Evolutionary conservation across 2,329 filamentous ascomycete genomes (phyloP).

Genomic region (Botrytis aclada): DNA sequence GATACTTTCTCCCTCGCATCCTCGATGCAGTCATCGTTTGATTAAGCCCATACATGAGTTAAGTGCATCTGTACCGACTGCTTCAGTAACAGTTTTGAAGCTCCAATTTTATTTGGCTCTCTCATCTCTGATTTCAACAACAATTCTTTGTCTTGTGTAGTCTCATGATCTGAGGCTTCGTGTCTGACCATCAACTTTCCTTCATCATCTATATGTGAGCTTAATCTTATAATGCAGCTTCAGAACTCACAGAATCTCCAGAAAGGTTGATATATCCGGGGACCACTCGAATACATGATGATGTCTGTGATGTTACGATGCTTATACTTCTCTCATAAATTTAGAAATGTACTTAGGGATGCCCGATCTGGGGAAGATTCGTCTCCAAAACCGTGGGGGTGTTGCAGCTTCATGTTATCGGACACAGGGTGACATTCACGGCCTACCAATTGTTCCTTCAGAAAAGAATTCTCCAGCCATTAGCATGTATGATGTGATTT

Average conservation of each 20-base stretch:
- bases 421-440: background rate
- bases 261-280: no score
- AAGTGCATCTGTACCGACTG: background rate
- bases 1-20: background rate
- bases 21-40: background rate
- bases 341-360: background rate
- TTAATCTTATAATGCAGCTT: background rate
- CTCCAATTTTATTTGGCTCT: background rate
- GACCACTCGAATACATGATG: background rate
- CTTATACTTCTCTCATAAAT: background rate
- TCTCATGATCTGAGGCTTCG: background rate
- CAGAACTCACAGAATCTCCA: background rate
- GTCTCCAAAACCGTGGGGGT: background rate
- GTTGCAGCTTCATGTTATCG: background rate
- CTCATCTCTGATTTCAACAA: background rate
- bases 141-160: background rate
- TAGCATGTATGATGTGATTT: background rate
- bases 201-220: background rate
- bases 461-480: background rate
- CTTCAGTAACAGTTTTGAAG: background rate
- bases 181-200: background rate
- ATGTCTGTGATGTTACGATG: background rate
- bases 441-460: background rate
- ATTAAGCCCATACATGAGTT: background rate
- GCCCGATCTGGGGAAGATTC: background rate